Percentiles rank a stretch among this genome's conserved stretches.
These are phyloP conservation scores for Exobasidium rhododendri DNA, from an alignment of 1,284 basidiomycete species.

Conservation along the genomic window DNA sequence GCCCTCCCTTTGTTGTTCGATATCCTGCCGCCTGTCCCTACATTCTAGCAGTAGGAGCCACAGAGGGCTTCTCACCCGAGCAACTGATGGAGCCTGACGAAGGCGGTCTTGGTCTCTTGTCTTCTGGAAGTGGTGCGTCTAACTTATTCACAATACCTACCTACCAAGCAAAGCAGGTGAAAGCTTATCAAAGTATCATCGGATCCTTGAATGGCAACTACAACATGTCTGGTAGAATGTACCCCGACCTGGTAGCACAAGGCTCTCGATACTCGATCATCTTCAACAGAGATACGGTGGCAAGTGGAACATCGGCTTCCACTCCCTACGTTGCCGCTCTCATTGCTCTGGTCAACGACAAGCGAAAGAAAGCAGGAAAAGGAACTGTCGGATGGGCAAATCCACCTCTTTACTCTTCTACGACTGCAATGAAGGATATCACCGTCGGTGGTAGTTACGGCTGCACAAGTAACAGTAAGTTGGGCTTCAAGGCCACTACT, in stretches of 20 bases:
- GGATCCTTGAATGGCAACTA: conserved; percentile 12
- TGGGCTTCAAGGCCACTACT: conserved; percentile 15
- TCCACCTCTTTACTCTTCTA: conserved; percentile 20
- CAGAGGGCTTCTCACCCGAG: conserved; percentile 14
- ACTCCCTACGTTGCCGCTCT: conserved; percentile 15
- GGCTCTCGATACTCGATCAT: conserved; percentile 13
- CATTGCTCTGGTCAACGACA: conserved; percentile 18
- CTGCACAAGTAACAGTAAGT: conserved; percentile 8
- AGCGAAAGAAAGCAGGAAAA: conserved; percentile 5
- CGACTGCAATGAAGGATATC: conserved; percentile 18
- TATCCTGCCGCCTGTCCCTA: conserved; percentile 21
- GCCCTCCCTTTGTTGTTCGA: conserved; percentile 13
- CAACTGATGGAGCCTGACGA: conserved; percentile 5
- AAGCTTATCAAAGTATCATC: conserved; percentile 11
- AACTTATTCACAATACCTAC: conserved; percentile 13
- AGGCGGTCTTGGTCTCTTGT: conserved; percentile 15
- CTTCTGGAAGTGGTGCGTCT: conserved; percentile 12
- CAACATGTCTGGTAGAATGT: conserved; percentile 19
- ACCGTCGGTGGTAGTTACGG: conserved; percentile 13
- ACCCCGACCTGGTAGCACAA: conserved; percentile 20
- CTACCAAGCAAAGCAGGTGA: conserved; percentile 14
- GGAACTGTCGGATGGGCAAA: conserved; percentile 17
- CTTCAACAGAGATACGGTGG: conserved; percentile 1
- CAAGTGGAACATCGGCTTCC: conserved; percentile 20
- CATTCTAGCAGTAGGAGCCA: conserved; percentile 22